These are phyloP conservation scores for Penicillium bialowiezense DNA, from an alignment of 495 filamentous ascomycete genomes.

Conservation along the genomic window DNA sequence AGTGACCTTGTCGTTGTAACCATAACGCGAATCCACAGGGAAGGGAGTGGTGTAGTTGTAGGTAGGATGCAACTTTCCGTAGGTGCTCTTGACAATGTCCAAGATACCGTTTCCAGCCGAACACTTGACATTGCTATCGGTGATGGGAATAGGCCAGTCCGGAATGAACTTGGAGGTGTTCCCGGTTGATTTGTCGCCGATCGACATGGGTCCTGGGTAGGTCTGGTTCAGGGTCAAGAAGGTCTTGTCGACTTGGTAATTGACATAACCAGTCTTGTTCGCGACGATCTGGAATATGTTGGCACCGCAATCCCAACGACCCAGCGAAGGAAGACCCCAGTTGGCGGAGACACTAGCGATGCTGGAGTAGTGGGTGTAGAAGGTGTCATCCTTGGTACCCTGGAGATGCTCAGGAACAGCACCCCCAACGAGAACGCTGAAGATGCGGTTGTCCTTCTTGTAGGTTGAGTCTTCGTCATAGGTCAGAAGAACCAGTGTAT, in stretches of 20 bases:
- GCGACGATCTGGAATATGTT: constrained; percentile 64
- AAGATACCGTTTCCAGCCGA: constrained; percentile 44
- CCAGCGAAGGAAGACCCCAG: constrained; percentile 65
- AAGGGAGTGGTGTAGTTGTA: constrained; percentile 43
- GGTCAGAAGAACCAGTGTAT: constrained; percentile 45
- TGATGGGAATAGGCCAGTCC: constrained; percentile 43
- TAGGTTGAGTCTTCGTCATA: constrained; percentile 68
- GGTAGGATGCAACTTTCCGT: constrained; percentile 21
- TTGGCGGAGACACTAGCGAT: constrained; percentile 66
- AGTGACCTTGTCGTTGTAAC: constrained; percentile 29
- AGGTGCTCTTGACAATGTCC: constrained; percentile 38
- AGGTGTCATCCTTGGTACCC: constrained; percentile 61
- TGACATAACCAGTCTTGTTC: constrained; percentile 56
- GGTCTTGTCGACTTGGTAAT: constrained; percentile 44
- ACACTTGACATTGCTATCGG: constrained; percentile 30
- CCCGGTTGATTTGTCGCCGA: constrained; percentile 13
- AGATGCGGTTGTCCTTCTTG: constrained; percentile 51
- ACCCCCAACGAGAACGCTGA: constrained; percentile 61
- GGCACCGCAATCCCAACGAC: constrained; percentile 69
- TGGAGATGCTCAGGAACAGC: constrained; percentile 55
- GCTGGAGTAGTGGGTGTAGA: constrained; percentile 72
- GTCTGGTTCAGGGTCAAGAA: constrained; percentile 44
- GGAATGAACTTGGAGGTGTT: constrained; percentile 23
- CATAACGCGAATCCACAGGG: constrained; percentile 15
- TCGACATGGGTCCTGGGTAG: constrained; percentile 44